These are phyloP conservation scores for Phytophthora pseudosyringae DNA, from an alignment of 352 stramenopile species.

Conservation along the genomic window DNA sequence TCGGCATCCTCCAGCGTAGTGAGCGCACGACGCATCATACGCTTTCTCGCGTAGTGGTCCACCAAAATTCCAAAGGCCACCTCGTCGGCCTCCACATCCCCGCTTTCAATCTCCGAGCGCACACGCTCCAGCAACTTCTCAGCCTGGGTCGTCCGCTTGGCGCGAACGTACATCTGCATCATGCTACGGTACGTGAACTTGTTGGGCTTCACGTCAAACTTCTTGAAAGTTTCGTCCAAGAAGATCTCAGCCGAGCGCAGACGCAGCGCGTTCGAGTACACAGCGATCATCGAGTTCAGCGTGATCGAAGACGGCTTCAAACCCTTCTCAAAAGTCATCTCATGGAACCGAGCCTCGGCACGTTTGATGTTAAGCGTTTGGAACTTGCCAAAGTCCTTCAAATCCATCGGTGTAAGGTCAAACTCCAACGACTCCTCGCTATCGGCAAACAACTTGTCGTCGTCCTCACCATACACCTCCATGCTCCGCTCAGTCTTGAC, in stretches of 20 bases:
- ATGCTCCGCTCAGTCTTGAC: conserved; percentile 36
- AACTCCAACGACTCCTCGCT: conserved; percentile 53
- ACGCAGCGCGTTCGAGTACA: conserved; percentile 81
- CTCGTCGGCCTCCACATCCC: conserved; percentile 60
- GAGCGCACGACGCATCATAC: conserved; percentile 67
- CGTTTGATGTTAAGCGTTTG: conserved; percentile 75
- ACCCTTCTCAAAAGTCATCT: conserved; percentile 61
- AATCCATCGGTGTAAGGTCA: conserved; percentile 59
- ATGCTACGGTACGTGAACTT: conserved; percentile 74
- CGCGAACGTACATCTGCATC: conserved; percentile 85
- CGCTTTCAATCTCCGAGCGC: conserved; percentile 47
- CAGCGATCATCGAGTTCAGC: conserved; percentile 79
- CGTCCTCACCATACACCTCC: conserved; percentile 46
- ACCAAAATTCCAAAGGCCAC: conserved; percentile 74
- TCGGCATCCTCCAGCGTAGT: conserved; percentile 70
- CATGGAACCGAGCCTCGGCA: conserved; percentile 62
- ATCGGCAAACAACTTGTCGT: conserved; percentile 42
- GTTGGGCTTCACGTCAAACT: conserved; percentile 54
- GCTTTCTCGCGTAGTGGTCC: conserved; percentile 77
- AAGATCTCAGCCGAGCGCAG: conserved; percentile 62
- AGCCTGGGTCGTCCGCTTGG: conserved; percentile 63
- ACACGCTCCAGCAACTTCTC: conserved; percentile 58
- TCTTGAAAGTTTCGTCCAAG: conserved; percentile 49
- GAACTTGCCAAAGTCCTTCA: conserved; percentile 72
- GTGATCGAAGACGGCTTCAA: conserved; percentile 54